Percentiles rank a stretch among this genome's conserved stretches.
Conservation (phyloP, 2,329 filamentous ascomycete species). For the Lachnellula cervina region DNA sequence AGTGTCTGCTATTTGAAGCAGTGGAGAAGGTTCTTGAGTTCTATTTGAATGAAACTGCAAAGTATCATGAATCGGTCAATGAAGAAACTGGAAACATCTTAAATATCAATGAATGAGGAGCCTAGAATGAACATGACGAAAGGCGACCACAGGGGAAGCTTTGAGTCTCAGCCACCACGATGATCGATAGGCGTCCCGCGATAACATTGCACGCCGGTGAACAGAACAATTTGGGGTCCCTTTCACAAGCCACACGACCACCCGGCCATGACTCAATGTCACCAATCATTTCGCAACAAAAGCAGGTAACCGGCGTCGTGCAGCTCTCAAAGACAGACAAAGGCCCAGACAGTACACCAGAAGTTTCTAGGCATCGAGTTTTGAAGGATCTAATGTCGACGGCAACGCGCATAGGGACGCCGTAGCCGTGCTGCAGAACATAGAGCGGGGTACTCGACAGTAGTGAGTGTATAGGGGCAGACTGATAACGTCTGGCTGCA, state of each 20-base stretch:
- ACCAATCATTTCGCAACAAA: background rate
- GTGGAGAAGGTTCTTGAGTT: background rate
- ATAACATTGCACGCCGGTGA: background rate
- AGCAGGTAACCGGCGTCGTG: background rate
- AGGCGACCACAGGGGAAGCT: background rate
- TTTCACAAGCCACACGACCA: background rate
- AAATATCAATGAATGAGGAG: background rate
- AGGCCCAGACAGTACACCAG: background rate
- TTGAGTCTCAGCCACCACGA: background rate
- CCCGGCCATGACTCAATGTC: background rate
- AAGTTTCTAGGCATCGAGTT: no score
- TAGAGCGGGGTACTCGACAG: no score
- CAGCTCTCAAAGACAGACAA: background rate
- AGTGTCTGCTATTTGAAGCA: background rate
- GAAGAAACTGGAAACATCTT: background rate
- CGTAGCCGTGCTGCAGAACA: no score
- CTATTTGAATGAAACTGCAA: background rate
- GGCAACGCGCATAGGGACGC: no score
- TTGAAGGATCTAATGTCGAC: no score
- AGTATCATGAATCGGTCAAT: background rate
- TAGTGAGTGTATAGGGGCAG: no score
- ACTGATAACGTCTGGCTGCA: no score
- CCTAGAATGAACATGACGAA: background rate
- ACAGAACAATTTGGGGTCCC: background rate
- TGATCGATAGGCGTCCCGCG: background rate